Base-by-base conservation (phyloP, 768 basidiomycete species). In the Panus rudis region DNA sequence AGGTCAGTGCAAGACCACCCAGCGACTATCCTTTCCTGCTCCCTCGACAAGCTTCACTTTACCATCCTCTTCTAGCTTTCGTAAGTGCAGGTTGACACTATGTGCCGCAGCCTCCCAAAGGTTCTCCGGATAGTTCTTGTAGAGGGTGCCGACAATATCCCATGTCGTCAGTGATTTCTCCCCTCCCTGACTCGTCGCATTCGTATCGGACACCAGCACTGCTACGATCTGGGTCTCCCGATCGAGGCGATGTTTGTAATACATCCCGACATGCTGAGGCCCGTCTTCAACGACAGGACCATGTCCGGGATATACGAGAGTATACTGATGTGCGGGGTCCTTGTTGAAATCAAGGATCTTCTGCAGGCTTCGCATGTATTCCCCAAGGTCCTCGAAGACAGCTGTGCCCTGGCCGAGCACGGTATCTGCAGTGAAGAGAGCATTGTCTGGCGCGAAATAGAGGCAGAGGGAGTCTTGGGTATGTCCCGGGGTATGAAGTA, bases 371-470 rank as follows among this genome's bases (percentile, higher is more conserved):
- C 65, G 47, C 17, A 93, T 61, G 54, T 92, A 96, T 4, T 72
- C 54, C 0, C 71, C 66, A 12, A 97, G 76, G 53, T 94, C 85
- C 51, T 87, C 84, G 58, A 97, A 96, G 4, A 93, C 79, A 3
- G 92, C 73, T 0, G 91, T 90, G 6, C 92, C 92, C 49, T 92
- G 80, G 0, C 94, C 94, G 23, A 98, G 75, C 6, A 97, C 78
- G 4, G 82, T 89, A 64, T 98, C 94, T 0, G 85, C 89, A 0
- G 91, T 93, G 66, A 93, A 92, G 13, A 97, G 71, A 0, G 79
- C 81, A 20, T 67, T 65, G 53, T 93, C 89, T 34, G 74, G 72
- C 0, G 76, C 69, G 39, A 92, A 67, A 43, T 81, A 67, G 28
- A 97, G 67, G 38, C 73, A 81, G 56, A 96, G 74, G 3, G 89